Evolutionary conservation across 345 rosid species (phyloP), one percentile per base, ranked within the genome.

Genomic region (Gossypium herbaceum): DNA sequence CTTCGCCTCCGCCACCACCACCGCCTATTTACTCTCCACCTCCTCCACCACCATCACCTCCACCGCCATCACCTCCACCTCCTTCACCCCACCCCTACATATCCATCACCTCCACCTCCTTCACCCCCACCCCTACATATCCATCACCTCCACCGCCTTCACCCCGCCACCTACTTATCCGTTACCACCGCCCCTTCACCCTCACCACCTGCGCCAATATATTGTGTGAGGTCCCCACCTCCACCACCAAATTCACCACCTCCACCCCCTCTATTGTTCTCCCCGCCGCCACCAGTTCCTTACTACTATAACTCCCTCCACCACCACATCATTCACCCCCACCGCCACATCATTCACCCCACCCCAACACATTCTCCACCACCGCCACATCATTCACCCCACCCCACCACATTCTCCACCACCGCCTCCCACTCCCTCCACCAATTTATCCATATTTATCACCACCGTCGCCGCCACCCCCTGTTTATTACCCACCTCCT

Each of bases 401-500:
- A 1, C 85, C 0, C 88, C 84, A 0, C 82, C 82, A 17, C 79
- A 78, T 61, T 85, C 85, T 4, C 87, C 88, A 0, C 89, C 89
- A 5, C 89, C 88, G 25, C 72, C 41, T 34, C 83, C 13, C 79
- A 81, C 51, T 85, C 85, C 4, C 88, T 2, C 89, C 90, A 20
- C 73, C 84, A 76, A 58, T 82, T 75, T 84, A 82, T 72, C 86
- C 89, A 10, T 77, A 81, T 73, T 71, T 76, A 25, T 83, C 91
- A 15, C 90, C 90, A 0, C 87, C 93, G 3, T 82, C 82, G 0
- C 90, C 91, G 7, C 89, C 90, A 1, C 92, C 92, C 1, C 85
- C 83, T 1, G 79, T 78, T 54, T n/a, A 54, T n/a, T 54, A 22
- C 2, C 58, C 58, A n/a, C 58, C 58, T 4, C 58, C 58, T 17